These are phyloP conservation scores for Acanthamoeba healyi DNA, from an alignment of 208 protist species.

Conservation along the genomic window DNA sequence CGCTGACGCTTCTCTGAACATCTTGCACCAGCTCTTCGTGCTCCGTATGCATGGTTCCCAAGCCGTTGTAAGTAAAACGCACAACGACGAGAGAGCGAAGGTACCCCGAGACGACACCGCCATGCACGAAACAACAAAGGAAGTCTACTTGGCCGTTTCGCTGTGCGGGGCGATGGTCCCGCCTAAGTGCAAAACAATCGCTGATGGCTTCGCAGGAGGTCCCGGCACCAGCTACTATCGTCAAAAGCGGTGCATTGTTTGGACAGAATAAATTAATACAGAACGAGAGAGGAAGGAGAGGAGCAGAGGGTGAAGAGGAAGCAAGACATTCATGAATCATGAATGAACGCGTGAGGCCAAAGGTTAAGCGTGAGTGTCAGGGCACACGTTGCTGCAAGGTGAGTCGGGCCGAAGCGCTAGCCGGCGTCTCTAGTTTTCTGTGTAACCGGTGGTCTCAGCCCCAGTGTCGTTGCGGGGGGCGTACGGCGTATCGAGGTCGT, in stretches of 20 bases:
- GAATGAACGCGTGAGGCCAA: not conserved
- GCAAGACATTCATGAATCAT: not conserved
- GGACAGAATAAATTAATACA: conserved; percentile 72
- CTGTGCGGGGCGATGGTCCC: too few species aligned
- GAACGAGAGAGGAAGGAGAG: not conserved
- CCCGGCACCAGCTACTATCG: not conserved
- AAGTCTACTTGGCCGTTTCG: too few species aligned
- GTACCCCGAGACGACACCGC: too few species aligned
- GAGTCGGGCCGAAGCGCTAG: not conserved
- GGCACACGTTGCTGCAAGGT: not conserved
- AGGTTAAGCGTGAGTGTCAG: not conserved
- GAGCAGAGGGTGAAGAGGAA: not conserved
- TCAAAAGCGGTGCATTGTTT: not conserved
- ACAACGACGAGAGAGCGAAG: too few species aligned
- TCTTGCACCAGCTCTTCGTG: conserved; percentile 10
- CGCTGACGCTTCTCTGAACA: too few species aligned
- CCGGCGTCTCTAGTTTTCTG: not conserved
- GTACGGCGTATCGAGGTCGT: not conserved
- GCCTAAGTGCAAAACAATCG: too few species aligned
- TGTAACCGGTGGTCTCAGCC: conserved; percentile 39
- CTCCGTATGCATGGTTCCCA: conserved; percentile 13
- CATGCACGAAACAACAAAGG: too few species aligned
- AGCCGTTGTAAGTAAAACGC: conserved; percentile 22
- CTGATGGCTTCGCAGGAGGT: not conserved
- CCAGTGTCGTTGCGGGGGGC: conserved; percentile 39